phyloP scores from a whole-genome alignment of 164 flowering plant species.

The Dillenia suffruticosa region DNA sequence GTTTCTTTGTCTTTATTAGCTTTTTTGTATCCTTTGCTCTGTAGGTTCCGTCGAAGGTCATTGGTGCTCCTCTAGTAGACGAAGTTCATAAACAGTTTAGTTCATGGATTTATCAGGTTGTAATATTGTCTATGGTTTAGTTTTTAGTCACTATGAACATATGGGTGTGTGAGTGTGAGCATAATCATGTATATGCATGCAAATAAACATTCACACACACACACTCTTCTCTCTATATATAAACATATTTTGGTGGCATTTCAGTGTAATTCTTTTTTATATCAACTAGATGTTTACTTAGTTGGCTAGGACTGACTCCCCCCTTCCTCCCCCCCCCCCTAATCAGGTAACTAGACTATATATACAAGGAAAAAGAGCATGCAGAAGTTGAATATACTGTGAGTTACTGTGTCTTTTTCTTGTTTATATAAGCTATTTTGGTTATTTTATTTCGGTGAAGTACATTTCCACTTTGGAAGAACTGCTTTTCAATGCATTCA shows the following conservation, averaged over 20 bases:
- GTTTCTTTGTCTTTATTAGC: not conserved
- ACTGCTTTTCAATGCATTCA: conserved; percentile 1
- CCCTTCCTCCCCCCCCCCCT: not conserved
- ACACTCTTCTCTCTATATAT: too few species aligned
- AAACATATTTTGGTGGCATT: too few species aligned
- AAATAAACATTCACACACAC: too few species aligned
- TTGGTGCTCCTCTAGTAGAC: conserved; percentile 68
- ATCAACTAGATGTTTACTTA: too few species aligned
- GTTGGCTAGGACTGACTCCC: not conserved
- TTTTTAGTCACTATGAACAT: too few species aligned
- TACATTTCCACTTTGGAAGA: not conserved
- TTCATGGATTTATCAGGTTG: conserved; percentile 87
- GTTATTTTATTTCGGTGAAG: not conserved
- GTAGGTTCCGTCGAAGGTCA: conserved; percentile 58
- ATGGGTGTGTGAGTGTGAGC: too few species aligned
- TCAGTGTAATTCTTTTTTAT: too few species aligned
- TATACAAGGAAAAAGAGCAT: conserved; percentile 78
- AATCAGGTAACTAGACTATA: conserved; percentile 73
- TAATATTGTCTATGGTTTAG: too few species aligned
- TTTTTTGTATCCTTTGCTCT: not conserved
- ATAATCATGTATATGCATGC: too few species aligned
- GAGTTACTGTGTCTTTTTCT: conserved; percentile 22
- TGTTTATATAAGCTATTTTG: not conserved
- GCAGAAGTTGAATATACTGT: conserved; percentile 89
- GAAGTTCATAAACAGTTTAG: conserved; percentile 77